Conservation (phyloP, 345 rosid species). For the Populus deltoides region DNA sequence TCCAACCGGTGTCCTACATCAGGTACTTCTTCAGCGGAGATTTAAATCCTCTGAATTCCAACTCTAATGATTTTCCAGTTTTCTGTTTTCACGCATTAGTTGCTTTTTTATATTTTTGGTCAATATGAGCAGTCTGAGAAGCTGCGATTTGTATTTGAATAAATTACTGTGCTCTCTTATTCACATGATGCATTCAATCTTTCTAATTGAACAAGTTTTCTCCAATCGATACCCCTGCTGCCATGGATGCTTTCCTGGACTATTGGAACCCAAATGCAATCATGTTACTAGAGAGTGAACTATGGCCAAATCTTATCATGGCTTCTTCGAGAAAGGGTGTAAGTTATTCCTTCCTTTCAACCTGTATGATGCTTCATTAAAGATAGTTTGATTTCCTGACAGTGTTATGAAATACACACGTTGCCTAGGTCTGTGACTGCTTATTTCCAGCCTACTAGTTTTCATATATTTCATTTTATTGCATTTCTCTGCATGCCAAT, state of each 20-base stretch:
- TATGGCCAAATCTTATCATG: constrained; percentile 91
- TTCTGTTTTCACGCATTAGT: background rate
- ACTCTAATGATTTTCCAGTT: background rate
- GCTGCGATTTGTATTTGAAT: background rate
- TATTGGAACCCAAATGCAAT: constrained; percentile 77
- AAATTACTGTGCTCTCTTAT: background rate
- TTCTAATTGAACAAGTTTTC: constrained; percentile 52
- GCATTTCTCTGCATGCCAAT: background rate
- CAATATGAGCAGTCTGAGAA: background rate
- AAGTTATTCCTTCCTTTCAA: constrained; percentile 26
- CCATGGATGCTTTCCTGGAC: constrained; percentile 62
- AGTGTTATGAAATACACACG: too few relatives aligned
- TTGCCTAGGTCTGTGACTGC: background rate
- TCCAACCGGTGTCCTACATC: constrained; percentile 62
- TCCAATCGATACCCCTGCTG: constrained; percentile 76
- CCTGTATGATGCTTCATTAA: too few relatives aligned
- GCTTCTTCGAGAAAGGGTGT: constrained; percentile 59
- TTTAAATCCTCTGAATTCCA: background rate
- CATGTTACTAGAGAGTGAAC: constrained; percentile 75
- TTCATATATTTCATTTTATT: background rate
- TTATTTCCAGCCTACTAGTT: background rate
- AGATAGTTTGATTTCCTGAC: too few relatives aligned
- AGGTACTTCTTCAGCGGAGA: constrained; percentile 42
- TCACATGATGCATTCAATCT: constrained; percentile 9
- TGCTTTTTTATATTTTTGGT: background rate